Percentiles rank a stretch among this genome's conserved stretches.
Evolutionary conservation across 2,329 filamentous ascomycete species (phyloP).

Genomic region (Apiospora kogelbergensis): DNA sequence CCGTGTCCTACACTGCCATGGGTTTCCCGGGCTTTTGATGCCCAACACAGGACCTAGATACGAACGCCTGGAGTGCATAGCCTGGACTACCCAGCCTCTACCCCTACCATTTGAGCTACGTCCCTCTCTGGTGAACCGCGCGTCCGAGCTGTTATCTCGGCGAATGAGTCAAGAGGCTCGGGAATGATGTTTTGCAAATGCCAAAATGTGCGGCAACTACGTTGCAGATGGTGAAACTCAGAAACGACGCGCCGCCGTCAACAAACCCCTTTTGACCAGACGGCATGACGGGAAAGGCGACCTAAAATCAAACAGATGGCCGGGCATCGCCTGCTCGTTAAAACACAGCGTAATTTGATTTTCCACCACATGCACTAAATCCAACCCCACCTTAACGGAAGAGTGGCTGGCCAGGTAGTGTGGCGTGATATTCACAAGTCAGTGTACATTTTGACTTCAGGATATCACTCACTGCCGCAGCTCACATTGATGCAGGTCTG

Average conservation of each 20-base stretch:
- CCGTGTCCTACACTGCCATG: not conserved
- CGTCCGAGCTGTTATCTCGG: not conserved
- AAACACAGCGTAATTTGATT: not conserved
- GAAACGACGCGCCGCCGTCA: not conserved
- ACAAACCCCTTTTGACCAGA: not conserved
- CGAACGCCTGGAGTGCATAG: slow-evolving; percentile 5
- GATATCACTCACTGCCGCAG: not conserved
- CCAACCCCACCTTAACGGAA: not conserved
- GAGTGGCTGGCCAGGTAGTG: not conserved
- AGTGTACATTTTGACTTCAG: not conserved
- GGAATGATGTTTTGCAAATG: not conserved
- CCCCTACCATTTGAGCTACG: not conserved
- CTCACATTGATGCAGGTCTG: not conserved
- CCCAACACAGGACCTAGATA: not conserved
- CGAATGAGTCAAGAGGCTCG: not conserved
- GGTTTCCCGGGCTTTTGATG: not conserved
- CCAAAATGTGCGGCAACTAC: not conserved
- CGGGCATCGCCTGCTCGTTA: not conserved
- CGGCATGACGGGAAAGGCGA: not conserved
- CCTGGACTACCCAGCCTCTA: not conserved
- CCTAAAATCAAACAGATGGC: not conserved
- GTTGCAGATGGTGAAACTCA: not conserved
- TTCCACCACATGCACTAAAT: not conserved
- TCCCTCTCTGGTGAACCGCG: not conserved
- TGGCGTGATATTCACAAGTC: not conserved